A percentile compares a stretch with the other conserved stretches of the same genome.
phyloP scores from a whole-genome alignment of 148 eudicot genomes.

The Vaccinium corymbosum region DNA sequence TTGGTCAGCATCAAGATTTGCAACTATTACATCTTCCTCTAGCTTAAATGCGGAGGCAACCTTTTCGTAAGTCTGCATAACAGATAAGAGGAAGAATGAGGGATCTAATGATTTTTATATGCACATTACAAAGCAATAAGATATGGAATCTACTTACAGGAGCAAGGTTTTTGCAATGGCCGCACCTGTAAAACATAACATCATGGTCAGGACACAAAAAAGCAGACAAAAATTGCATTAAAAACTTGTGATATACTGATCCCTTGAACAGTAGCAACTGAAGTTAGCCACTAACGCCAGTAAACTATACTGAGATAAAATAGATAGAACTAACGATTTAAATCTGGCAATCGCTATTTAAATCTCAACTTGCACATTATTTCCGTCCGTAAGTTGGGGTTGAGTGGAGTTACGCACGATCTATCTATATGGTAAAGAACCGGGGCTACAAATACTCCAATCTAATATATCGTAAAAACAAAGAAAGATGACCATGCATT shows the following conservation, averaged over 20 bases:
- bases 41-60: slow-evolving; percentile 77
- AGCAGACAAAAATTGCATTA: background rate
- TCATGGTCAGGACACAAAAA: slow-evolving; percentile 15
- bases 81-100: slow-evolving; percentile 14
- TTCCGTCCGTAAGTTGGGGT: background rate
- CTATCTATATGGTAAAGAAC: background rate
- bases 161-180: slow-evolving; percentile 96
- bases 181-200: slow-evolving; percentile 65
- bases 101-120: background rate
- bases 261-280: background rate
- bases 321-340: background rate
- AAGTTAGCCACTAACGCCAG: background rate
- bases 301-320: background rate
- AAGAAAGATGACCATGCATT: background rate
- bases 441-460: background rate
- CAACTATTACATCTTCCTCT: slow-evolving; percentile 81
- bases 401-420: background rate
- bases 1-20: slow-evolving; percentile 91
- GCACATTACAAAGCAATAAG: slow-evolving; percentile 1
- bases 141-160: slow-evolving; percentile 56
- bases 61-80: slow-evolving; percentile 77
- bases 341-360: background rate
- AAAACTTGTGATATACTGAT: background rate
- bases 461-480: background rate
- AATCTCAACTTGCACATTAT: background rate